These are phyloP conservation scores for Melocanna baccifera DNA, from an alignment of 176 grass and related monocot genomes.

Conservation along the genomic window DNA sequence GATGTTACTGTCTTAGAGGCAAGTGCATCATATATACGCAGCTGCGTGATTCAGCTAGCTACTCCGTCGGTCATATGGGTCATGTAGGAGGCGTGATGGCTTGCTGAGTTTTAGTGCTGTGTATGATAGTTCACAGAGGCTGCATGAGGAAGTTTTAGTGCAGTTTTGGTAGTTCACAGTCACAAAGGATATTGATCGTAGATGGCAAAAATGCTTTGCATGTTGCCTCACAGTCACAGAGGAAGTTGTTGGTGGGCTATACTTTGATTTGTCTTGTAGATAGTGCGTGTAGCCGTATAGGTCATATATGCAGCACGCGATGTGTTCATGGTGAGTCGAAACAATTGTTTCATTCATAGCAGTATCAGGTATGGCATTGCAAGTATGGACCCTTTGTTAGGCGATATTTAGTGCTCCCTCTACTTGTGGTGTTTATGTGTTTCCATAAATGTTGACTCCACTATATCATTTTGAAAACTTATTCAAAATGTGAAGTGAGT, in stretches of 20 bases:
- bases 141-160: neutral
- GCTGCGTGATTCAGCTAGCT: no score
- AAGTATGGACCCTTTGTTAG: neutral
- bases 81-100: neutral
- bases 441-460: neutral
- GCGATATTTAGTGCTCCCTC: neutral
- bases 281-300: neutral
- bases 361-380: neutral
- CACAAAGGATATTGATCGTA: neutral
- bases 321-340: neutral
- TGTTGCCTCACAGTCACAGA: neutral
- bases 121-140: neutral
- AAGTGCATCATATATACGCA: neutral
- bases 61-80: neutral
- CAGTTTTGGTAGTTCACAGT: neutral
- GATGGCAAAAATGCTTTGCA: neutral
- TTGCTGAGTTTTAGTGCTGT: neutral
- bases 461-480: neutral
- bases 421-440: neutral
- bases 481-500: neutral
- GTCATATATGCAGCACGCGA: neutral
- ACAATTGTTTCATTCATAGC: neutral
- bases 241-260: neutral
- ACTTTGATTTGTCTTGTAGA: neutral
- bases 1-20: neutral